A percentile compares a stretch with the other conserved stretches of the same genome.
phyloP scores from a whole-genome alignment of 1,139 yeast genomes.

The Blastobotrys raffinosifermentans region DNA sequence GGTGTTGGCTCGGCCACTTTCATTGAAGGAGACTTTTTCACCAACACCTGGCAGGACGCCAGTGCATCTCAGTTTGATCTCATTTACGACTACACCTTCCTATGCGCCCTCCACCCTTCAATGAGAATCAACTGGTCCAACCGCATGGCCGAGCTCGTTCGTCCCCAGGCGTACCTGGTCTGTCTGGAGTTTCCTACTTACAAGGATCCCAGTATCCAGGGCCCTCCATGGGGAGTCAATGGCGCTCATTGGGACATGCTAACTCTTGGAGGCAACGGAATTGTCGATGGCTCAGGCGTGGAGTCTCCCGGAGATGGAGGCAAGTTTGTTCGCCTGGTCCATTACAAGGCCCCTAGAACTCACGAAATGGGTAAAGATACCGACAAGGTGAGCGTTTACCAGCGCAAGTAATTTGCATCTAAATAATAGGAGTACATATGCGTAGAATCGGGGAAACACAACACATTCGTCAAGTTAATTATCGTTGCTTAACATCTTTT shows the following conservation, averaged over 20 bases:
- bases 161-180: neutral
- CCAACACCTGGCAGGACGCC: neutral
- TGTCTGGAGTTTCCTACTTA: slow-evolving; percentile 9
- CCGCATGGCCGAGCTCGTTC: slow-evolving; percentile 1
- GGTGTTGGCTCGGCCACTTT: neutral
- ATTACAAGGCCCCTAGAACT: slow-evolving; percentile 3
- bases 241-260: slow-evolving; percentile 10
- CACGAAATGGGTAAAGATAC: slow-evolving; percentile 5
- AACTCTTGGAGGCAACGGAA: slow-evolving; percentile 6
- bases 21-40: slow-evolving; percentile 5
- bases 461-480: too few species aligned
- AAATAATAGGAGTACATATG: too few species aligned
- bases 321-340: slow-evolving; percentile 1
- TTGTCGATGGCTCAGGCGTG: too few species aligned
- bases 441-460: too few species aligned
- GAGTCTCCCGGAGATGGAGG: too few species aligned
- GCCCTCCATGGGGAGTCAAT: slow-evolving; percentile 10
- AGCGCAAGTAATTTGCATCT: slow-evolving; percentile 1
- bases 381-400: slow-evolving; percentile 6
- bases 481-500: too few species aligned
- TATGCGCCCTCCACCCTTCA: slow-evolving; percentile 7
- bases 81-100: slow-evolving; percentile 8
- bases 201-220: slow-evolving; percentile 5
- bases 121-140: slow-evolving; percentile 5
- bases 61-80: slow-evolving; percentile 3